Conservation (phyloP, 106 monocot species). For the Iris macrosiphon region DNA sequence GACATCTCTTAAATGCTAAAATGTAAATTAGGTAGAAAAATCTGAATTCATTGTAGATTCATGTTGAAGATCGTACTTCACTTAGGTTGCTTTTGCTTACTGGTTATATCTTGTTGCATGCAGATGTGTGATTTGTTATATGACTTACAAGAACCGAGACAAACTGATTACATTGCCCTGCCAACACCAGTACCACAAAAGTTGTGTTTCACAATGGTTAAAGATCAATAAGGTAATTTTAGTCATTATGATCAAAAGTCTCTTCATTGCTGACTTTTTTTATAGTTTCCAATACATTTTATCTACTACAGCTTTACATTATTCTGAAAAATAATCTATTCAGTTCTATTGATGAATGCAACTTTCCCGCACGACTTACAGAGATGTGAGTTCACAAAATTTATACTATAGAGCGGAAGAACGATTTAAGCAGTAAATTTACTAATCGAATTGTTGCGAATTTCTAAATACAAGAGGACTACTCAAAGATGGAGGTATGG, state of each 20-base stretch:
- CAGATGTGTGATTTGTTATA: slow-evolving; percentile 80
- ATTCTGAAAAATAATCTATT: neutral
- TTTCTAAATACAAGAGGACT: no score
- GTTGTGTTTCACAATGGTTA: slow-evolving; percentile 60
- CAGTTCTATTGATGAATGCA: neutral
- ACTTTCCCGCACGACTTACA: neutral
- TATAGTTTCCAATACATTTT: neutral
- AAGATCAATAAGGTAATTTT: slow-evolving; percentile 76
- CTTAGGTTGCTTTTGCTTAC: neutral
- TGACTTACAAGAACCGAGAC: slow-evolving; percentile 55
- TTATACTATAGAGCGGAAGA: no score
- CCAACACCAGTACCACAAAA: slow-evolving; percentile 65
- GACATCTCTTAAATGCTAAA: no score
- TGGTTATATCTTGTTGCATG: slow-evolving; percentile 3
- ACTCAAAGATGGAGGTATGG: no score
- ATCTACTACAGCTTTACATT: neutral
- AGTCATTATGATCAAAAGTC: neutral
- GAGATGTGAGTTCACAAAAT: neutral
- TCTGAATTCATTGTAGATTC: no score
- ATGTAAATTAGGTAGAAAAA: no score
- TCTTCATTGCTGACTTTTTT: neutral
- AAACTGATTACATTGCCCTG: slow-evolving; percentile 67
- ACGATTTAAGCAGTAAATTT: no score
- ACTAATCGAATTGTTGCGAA: no score
- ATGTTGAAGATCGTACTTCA: neutral